Evolutionary conservation across 1,139 yeast genomes (phyloP), one percentile per base, ranked within the genome.

Genomic region (Blastobotrys indianensis): DNA sequence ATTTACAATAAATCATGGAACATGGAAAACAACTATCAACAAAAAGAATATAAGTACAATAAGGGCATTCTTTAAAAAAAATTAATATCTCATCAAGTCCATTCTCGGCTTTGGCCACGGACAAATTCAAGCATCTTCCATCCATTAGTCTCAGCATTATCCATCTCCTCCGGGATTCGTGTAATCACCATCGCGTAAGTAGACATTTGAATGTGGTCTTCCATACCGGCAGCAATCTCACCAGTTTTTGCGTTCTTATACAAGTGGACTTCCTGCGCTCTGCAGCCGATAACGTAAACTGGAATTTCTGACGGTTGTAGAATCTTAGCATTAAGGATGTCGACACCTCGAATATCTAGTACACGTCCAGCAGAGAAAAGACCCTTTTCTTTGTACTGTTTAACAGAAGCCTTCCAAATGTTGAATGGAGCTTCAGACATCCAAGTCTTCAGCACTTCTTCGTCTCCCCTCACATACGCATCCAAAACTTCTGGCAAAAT

Each of bases 61-160:
- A n/a, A 15, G 8, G 12, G 15, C 40, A 40, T 37, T 38, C 25
- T 44, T 20, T 20, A 20, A 20, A 20, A 20, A 20, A 7, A 7
- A 36, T 28, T 35, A 39, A 16, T 32, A n/a, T n/a, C 31, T 11
- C 12, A 9, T 65, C 64, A 87, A 57, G 90, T 88, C 79, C 85
- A 87, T 49, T 84, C 85, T 71, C 95, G 81, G 43, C 95, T 82
- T 42, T 88, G 94, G 56, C 96, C 96, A 64, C 97, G 83, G 45
- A 88, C 97, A 64, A 94, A 85, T 68, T 94, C 98, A 62, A 92
- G 70, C 48, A 94, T 81, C 72, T 86, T 87, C 98, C 98, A 94
- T 37, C 99, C 99, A 62, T 87, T 95, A 25, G 99, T 94, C 58
- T 82, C 88, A 48, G 77, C 76, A 64, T 94, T 86, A 51, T 82